Conservation (phyloP, 768 basidiomycete genomes). For the Suillus clintonianus region DNA sequence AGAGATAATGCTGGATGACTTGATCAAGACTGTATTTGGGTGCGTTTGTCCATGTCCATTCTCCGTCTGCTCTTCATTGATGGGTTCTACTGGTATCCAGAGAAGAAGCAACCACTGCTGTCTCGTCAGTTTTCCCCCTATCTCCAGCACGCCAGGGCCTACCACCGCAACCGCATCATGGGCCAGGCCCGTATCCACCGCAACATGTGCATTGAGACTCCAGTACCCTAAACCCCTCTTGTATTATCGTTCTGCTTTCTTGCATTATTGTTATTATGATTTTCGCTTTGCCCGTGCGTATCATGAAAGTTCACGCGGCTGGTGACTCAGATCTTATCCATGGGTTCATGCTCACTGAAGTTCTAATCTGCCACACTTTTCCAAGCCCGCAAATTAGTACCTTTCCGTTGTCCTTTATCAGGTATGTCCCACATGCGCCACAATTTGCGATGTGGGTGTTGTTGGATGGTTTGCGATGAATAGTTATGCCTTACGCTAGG, state of each 20-base stretch:
- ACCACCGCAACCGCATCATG: constrained; percentile 15
- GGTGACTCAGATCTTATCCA: neutral
- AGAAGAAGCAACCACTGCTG: constrained; percentile 27
- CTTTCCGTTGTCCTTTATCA: no score
- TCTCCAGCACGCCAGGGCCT: constrained; percentile 11
- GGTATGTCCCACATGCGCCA: no score
- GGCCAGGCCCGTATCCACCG: constrained; percentile 12
- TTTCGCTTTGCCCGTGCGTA: neutral
- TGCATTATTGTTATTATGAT: neutral
- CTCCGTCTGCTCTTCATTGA: constrained; percentile 1
- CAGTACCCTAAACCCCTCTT: neutral
- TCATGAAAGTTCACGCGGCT: neutral
- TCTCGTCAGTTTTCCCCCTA: constrained; percentile 5
- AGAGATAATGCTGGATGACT: constrained; percentile 58
- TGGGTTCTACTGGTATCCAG: constrained; percentile 12
- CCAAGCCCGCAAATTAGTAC: no score
- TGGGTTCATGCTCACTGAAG: no score
- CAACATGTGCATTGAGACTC: neutral
- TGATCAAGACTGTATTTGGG: constrained; percentile 55
- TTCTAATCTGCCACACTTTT: no score
- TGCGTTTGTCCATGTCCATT: constrained; percentile 26
- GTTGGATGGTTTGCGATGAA: no score
- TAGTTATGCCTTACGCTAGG: no score
- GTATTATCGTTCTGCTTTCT: neutral
- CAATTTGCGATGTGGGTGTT: no score